A percentile compares a stretch with the other conserved stretches of the same genome.
phyloP scores from a whole-genome alignment of 352 stramenopile species.

The Elongisporangium senticosum region DNA sequence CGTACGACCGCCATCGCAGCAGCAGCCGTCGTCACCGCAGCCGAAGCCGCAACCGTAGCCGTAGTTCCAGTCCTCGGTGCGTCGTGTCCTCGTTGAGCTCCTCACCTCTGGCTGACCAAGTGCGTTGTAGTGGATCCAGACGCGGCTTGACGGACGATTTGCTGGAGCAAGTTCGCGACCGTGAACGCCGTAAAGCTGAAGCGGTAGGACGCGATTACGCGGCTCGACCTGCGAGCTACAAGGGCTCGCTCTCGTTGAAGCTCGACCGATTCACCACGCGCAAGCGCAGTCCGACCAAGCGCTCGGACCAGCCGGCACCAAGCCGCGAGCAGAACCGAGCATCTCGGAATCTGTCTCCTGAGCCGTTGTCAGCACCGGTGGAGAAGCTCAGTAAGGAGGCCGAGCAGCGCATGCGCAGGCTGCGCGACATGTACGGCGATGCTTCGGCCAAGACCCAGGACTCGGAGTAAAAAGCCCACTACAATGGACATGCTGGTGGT shows the following conservation, averaged over 20 bases:
- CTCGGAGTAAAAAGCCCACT: conserved; percentile 3
- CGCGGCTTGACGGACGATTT: conserved; percentile 62
- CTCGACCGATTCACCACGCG: conserved; percentile 83
- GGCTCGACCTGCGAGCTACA: conserved; percentile 87
- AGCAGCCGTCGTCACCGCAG: conserved; percentile 24
- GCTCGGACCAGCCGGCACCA: conserved; percentile 17
- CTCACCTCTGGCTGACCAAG: background rate
- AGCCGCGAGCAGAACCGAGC: conserved; percentile 2
- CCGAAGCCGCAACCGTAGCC: conserved; percentile 18
- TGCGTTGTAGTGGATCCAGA: conserved; percentile 10
- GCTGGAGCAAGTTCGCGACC: conserved; percentile 88
- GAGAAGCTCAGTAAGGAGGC: conserved; percentile 28
- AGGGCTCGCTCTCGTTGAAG: conserved; percentile 90
- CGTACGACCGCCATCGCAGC: conserved; percentile 22
- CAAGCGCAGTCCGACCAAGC: conserved; percentile 62
- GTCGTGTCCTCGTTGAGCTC: background rate
- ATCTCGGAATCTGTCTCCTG: background rate
- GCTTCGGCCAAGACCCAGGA: conserved; percentile 31
- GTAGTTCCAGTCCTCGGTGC: conserved; percentile 18
- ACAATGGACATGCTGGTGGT: background rate
- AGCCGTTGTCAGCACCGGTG: background rate
- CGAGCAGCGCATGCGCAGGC: conserved; percentile 59
- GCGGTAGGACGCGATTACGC: conserved; percentile 89
- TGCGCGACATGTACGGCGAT: conserved; percentile 81
- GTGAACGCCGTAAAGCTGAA: conserved; percentile 87